Evolutionary conservation across 2,329 filamentous ascomycete genomes (phyloP).

Genomic region (Aspergillus fumigatus): DNA sequence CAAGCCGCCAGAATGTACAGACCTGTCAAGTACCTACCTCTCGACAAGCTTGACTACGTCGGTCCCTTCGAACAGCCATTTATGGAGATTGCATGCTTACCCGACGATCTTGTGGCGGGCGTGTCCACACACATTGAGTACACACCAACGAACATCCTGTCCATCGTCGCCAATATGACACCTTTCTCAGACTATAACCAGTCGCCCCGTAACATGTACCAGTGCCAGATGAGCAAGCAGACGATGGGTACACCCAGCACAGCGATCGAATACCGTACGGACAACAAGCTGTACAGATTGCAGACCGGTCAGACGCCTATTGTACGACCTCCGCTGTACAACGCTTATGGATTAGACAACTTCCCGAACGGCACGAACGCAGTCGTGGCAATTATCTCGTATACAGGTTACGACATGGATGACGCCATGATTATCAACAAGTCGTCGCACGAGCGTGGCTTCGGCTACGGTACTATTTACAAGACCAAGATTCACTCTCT

Average conservation of each 20-base stretch:
- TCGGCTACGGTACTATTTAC: slow-evolving; percentile 93
- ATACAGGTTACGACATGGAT: slow-evolving; percentile 99
- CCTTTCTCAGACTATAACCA: slow-evolving; percentile 99
- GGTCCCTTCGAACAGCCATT: slow-evolving; percentile 95
- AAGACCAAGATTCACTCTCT: slow-evolving; percentile 92
- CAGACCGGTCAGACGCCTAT: slow-evolving; percentile 96
- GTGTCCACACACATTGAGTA: slow-evolving; percentile 91
- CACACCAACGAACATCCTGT: slow-evolving; percentile 92
- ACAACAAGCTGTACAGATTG: slow-evolving; percentile 94
- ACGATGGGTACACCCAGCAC: slow-evolving; percentile 96
- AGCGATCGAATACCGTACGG: slow-evolving; percentile 77
- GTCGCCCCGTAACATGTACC: slow-evolving; percentile 98
- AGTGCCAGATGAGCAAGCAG: slow-evolving; percentile 99
- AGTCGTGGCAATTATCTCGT: slow-evolving; percentile 95
- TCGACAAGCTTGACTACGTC: slow-evolving; percentile 81
- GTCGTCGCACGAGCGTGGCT: slow-evolving; percentile 90
- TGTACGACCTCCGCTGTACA: slow-evolving; percentile 86
- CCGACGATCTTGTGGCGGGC: slow-evolving; percentile 79
- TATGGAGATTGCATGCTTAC: slow-evolving; percentile 94
- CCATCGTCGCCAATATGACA: slow-evolving; percentile 96
- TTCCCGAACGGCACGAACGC: slow-evolving; percentile 96
- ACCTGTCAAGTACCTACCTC: slow-evolving; percentile 84
- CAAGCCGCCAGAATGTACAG: slow-evolving; percentile 80
- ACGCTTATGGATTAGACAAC: slow-evolving; percentile 94
- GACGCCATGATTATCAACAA: slow-evolving; percentile 99